These are phyloP conservation scores for Phialophora tarda DNA, from an alignment of 2,329 filamentous ascomycete species.

Conservation along the genomic window DNA sequence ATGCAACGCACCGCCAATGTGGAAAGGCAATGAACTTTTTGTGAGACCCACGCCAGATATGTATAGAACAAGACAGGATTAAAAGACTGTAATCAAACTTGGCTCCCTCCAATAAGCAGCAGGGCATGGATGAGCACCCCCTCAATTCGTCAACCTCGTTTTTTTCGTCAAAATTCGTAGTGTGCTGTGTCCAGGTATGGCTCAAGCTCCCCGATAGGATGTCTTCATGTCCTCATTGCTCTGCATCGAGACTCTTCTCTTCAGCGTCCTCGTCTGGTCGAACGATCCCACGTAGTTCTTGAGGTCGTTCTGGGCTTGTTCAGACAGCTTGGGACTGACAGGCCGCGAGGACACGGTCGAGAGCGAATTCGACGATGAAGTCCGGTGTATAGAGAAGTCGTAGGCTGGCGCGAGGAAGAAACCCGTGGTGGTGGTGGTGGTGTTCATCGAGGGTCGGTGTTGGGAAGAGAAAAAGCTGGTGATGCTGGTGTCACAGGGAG, in stretches of 20 bases:
- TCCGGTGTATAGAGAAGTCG: conserved; percentile 68
- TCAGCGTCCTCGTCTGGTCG: conserved; percentile 71
- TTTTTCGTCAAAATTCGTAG: conserved; percentile 12
- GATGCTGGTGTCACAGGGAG: conserved; percentile 52
- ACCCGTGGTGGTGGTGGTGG: conserved; percentile 48
- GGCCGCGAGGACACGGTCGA: conserved; percentile 56
- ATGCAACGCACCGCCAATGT: conserved; percentile 4
- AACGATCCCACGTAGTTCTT: conserved; percentile 87
- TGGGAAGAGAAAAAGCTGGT: conserved; percentile 42
- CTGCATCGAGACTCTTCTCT: conserved; percentile 44
- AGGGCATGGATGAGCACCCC: neutral
- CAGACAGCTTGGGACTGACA: conserved; percentile 79
- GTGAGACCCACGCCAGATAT: conserved; percentile 3
- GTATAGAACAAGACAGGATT: conserved; percentile 16
- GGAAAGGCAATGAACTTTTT: conserved; percentile 22
- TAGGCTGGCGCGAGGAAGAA: conserved; percentile 76
- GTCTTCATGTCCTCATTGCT: conserved; percentile 34
- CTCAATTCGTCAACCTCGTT: conserved; percentile 13
- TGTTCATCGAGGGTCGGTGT: conserved; percentile 22
- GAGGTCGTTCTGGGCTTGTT: conserved; percentile 78
- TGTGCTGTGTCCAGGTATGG: neutral
- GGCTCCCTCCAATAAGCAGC: neutral
- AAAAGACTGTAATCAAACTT: conserved; percentile 14
- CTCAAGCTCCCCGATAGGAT: conserved; percentile 22
- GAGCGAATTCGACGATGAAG: conserved; percentile 46